Evolutionary conservation across 176 grass and related monocot genomes (phyloP).

Genomic region (Poa pratensis): DNA sequence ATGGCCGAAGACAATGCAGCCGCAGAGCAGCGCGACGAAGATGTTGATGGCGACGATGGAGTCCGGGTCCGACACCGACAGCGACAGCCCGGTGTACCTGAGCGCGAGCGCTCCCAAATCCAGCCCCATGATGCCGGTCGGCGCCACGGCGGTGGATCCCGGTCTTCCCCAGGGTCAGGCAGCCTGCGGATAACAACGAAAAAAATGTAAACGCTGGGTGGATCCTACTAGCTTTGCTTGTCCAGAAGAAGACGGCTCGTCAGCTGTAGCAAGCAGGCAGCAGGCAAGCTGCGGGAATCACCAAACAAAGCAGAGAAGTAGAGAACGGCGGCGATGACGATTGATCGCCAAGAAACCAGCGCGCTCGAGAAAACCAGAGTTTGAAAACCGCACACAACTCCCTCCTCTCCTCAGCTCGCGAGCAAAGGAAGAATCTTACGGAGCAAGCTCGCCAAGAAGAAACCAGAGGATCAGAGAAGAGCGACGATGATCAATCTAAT

Average conservation of each 20-base stretch:
- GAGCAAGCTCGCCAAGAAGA: no score
- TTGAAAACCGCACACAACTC: background rate
- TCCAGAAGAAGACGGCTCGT: background rate
- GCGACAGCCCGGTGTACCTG: constrained; percentile 10
- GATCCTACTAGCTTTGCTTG: background rate
- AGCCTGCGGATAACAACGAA: background rate
- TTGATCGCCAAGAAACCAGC: background rate
- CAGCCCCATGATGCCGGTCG: constrained; percentile 39
- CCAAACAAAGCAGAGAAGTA: background rate
- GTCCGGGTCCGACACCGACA: constrained; percentile 51
- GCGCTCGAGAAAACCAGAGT: background rate
- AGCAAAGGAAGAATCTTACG: background rate
- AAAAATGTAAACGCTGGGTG: background rate
- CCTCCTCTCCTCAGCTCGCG: background rate
- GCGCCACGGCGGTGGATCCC: constrained; percentile 35
- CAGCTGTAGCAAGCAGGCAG: background rate
- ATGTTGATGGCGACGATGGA: constrained; percentile 88
- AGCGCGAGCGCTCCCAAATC: constrained; percentile 51
- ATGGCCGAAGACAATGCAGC: constrained; percentile 93
- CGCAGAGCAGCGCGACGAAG: constrained; percentile 81
- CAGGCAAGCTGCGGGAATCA: background rate
- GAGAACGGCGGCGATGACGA: background rate
- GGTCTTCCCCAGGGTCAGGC: background rate
- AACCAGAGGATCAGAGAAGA: no score
- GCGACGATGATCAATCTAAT: no score